Percentiles rank a stretch among this genome's conserved stretches.
Conservation (phyloP, 345 rosid species). For the Nasturtium officinale region DNA sequence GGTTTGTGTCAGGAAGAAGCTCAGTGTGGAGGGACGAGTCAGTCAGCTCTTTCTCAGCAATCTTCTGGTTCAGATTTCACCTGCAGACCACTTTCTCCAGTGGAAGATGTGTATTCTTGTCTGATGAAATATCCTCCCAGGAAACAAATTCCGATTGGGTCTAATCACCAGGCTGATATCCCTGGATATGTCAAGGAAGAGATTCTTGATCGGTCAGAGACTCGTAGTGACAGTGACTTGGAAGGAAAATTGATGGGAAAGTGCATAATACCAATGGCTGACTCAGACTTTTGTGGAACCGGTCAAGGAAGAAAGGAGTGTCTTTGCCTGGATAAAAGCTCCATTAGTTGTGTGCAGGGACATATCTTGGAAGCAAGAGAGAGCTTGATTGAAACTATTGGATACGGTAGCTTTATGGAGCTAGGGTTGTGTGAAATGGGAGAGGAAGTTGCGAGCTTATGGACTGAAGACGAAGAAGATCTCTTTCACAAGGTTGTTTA, state of each 20-base stretch:
- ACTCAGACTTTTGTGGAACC: constrained; percentile 24
- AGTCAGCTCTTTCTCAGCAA: constrained; percentile 42
- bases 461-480: constrained; percentile 74
- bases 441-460: constrained; percentile 61
- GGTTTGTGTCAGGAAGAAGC: constrained; percentile 45
- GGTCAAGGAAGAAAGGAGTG: constrained; percentile 61
- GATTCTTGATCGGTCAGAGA: constrained; percentile 11
- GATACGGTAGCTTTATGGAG: constrained; percentile 51
- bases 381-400: constrained; percentile 52
- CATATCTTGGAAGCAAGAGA: constrained; percentile 72
- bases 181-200: constrained; percentile 46
- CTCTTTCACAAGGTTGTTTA: constrained; percentile 55
- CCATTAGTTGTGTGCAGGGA: constrained; percentile 63
- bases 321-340: constrained; percentile 55
- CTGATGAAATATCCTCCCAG: constrained; percentile 42
- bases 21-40: constrained; percentile 24
- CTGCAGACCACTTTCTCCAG: constrained; percentile 38
- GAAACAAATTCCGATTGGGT: constrained; percentile 62
- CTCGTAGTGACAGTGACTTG: constrained; percentile 7
- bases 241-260: constrained; percentile 57
- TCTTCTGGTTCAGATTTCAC: constrained; percentile 42
- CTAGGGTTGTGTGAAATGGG: constrained; percentile 79
- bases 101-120: constrained; percentile 39
- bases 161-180: constrained; percentile 68
- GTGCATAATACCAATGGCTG: constrained; percentile 68